Evolutionary conservation across 2,329 filamentous ascomycete species (phyloP), one percentile per base, ranked within the genome.

Genomic region (Coleophoma cylindrospora): DNA sequence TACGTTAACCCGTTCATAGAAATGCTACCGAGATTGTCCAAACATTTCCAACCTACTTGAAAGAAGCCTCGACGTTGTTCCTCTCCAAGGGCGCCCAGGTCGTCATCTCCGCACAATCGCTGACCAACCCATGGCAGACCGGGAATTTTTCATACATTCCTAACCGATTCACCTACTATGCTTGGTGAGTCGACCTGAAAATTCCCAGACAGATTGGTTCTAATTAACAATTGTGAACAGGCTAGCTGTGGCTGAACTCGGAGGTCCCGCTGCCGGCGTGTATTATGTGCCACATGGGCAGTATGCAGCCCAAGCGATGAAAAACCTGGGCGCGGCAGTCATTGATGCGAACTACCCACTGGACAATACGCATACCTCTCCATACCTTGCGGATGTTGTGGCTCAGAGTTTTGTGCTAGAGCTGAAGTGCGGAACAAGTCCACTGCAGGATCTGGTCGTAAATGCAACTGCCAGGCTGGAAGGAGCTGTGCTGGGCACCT

Each of bases 121-220:
- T 83, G 0, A 77, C 86, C 60, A 86, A 87, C 59, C 72, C 75
- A 1, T 84, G 77, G 76, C 80, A 84, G 59, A 68, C 67, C 1
- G 80, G 80, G 0, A 68, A 54, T 1, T 81, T 73, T 57, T 54
- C 55, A 5, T 74, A 75, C 50, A 51, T 57, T 0, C 65, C 76
- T 5, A 68, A 71, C 22, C 68, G 80, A 3, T 86, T 85, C 55
- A 79, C 81, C 1, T 74, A 63, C 5, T 84, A 81, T 58, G 48
- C 57, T 13, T 56, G 48, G 50, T 55, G 52, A 19, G 43, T 8
- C 9, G 7, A 8, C 2, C 9, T 27, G 7, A 27, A 27, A 27
- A 7, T 27, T 5, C 2, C 6, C 4, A 6, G 27, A 8, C 4
- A 27, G 27, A 27, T 27, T 27, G 27, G 9, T 10, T 8, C 9